Conservation (phyloP, 1,284 basidiomycete genomes). For the Microbotryum violaceum region DNA sequence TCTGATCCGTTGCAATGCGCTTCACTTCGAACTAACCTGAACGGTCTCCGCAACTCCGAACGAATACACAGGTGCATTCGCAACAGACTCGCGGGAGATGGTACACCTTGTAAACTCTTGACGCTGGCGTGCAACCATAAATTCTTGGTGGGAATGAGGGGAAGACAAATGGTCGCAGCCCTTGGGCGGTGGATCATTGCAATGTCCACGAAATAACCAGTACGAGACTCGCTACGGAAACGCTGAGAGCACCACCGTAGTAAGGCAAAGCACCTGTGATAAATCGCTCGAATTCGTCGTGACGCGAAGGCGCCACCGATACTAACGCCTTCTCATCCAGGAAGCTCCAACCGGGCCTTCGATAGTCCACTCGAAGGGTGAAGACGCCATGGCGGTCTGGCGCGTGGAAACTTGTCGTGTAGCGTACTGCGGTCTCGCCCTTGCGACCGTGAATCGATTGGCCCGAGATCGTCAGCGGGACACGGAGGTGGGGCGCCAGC, state of each 20-base stretch:
- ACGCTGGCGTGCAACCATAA: neutral
- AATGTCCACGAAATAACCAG: conserved; percentile 68
- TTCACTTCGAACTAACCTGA: no score
- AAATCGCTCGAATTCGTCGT: conserved; percentile 92
- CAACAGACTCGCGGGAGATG: neutral
- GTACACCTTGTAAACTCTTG: neutral
- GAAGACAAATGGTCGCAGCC: neutral
- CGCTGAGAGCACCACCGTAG: conserved; percentile 80
- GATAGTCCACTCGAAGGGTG: conserved; percentile 85
- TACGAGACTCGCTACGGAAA: conserved; percentile 69
- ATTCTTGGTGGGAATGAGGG: neutral
- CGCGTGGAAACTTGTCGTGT: conserved; percentile 68
- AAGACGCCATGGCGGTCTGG: conserved; percentile 97
- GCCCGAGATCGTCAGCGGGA: conserved; percentile 47
- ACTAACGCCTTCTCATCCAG: conserved; percentile 64
- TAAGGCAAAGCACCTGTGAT: conserved; percentile 91
- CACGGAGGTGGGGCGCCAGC: conserved; percentile 90
- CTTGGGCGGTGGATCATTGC: conserved; percentile 1
- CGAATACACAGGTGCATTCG: neutral
- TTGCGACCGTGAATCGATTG: no score
- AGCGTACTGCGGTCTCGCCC: conserved; percentile 43
- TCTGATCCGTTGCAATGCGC: no score
- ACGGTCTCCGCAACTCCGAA: no score
- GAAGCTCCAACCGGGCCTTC: conserved; percentile 73
- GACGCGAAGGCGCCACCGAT: conserved; percentile 82